Base-by-base conservation (phyloP, 345 rosid species). In the Tarenaya hassleriana region DNA sequence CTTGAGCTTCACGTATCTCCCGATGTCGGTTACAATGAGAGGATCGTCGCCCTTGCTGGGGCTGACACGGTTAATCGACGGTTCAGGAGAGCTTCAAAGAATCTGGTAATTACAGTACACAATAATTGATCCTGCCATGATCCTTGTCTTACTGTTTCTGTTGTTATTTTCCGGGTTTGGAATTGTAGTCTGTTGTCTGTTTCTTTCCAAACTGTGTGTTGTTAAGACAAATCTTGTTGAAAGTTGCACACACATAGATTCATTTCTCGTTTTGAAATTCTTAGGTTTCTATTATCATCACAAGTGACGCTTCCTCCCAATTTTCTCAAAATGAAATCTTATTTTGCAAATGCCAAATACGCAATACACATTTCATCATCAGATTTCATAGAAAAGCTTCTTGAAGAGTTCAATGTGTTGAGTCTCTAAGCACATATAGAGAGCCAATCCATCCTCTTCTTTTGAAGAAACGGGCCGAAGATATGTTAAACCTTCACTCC, bases 381-480 rank as follows among this genome's bases (percentile, higher is more conserved):
- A 24, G 2, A 24, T 24, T 2, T 24, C 2, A 24, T 24, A 24
- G 29, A 24, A 24, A 24, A 24, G 29, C 29, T 24, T 24, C 63
- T 73, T 65, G 16, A 79, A 79, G 44, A 63, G 62, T 21, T 76
- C 67, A 75, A 76, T 68, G 40, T 71, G 77, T 27, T 46, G 55
- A 1, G 65, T 44, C 21, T 66, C 69, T 41, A 79, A 47, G 12
- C 76, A 51, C 33, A 69, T 69, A 34, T 72, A 69, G 40, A 76
- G 54, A 0, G 68, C 69, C 40, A 75, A 38, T 56, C 79, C 72
- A 15, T 80, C 79, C 15, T 76, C 85, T 7, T 61, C n/a, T n/a
- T n/a, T 41, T 3, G 8, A 44, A 14, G 81, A 37, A 57, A 74
- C 73, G 0, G 83, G 77, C 31, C 72, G 24, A 9, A 79, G n/a